Conservation (phyloP, 768 basidiomycete genomes). For the Fomitopsis pulvina region DNA sequence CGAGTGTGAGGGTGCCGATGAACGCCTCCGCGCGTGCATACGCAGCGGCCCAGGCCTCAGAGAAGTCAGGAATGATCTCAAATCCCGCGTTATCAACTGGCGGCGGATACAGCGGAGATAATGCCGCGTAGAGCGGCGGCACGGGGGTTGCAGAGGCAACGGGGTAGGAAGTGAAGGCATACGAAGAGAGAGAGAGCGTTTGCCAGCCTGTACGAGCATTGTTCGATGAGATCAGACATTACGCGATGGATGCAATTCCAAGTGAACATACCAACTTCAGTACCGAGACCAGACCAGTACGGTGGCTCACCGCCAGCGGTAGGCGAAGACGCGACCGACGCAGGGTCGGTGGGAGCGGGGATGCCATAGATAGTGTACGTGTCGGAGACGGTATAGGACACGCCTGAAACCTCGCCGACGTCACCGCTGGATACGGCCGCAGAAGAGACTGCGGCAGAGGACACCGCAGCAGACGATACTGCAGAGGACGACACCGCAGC, state of each 20-base stretch:
- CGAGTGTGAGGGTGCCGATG: conserved; percentile 45
- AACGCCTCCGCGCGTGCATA: conserved; percentile 15
- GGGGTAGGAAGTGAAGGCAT: conserved; percentile 54
- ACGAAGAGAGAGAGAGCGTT: conserved; percentile 33
- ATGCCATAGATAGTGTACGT: conserved; percentile 2
- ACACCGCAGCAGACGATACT: conserved; percentile 3
- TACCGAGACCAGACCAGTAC: conserved; percentile 17
- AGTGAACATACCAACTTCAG: conserved; percentile 20
- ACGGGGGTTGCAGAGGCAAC: conserved; percentile 49
- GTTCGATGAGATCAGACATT: no score
- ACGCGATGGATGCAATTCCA: no score
- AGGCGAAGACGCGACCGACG: conserved; percentile 1
- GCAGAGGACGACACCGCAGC: conserved; percentile 6
- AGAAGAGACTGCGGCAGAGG: not conserved
- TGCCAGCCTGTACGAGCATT: conserved; percentile 17
- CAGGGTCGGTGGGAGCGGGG: not conserved
- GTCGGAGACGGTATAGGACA: conserved; percentile 1
- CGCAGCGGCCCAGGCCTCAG: conserved; percentile 16
- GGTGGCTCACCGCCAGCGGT: conserved; percentile 7
- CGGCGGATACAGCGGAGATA: conserved; percentile 53
- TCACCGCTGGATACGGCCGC: not conserved
- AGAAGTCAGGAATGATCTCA: conserved; percentile 38
- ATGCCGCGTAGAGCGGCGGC: conserved; percentile 45
- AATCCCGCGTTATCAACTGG: conserved; percentile 34
- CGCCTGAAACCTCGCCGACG: conserved; percentile 1